These are phyloP conservation scores for Penicillium simplicissimum DNA, from an alignment of 495 filamentous ascomycete genomes.

Conservation along the genomic window DNA sequence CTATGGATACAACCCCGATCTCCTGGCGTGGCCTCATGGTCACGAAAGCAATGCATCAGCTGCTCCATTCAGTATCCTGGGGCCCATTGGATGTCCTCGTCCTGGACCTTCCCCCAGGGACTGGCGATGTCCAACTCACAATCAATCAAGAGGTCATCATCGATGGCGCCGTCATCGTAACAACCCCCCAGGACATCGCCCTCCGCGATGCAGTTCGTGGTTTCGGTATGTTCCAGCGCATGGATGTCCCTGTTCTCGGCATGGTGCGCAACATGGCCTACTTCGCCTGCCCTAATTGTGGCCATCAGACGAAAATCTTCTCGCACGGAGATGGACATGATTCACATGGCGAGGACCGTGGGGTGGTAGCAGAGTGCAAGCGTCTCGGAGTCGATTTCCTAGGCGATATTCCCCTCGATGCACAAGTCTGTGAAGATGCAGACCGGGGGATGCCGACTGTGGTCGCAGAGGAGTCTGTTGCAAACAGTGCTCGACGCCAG, in stretches of 20 bases:
- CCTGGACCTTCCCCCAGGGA: slow-evolving; percentile 90
- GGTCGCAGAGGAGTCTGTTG: slow-evolving; percentile 78
- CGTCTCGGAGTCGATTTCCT: slow-evolving; percentile 72
- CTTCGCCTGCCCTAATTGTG: slow-evolving; percentile 80
- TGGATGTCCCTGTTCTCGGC: slow-evolving; percentile 77
- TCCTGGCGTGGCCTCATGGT: slow-evolving; percentile 98
- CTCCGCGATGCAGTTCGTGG: slow-evolving; percentile 87
- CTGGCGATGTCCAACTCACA: slow-evolving; percentile 90
- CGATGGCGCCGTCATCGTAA: slow-evolving; percentile 86
- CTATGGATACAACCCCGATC: slow-evolving; percentile 72
- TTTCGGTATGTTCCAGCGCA: slow-evolving; percentile 86
- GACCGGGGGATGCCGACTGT: slow-evolving; percentile 90
- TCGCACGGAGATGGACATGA: slow-evolving; percentile 43
- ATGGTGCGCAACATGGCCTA: slow-evolving; percentile 95
- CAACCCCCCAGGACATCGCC: slow-evolving; percentile 89
- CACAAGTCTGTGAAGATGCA: slow-evolving; percentile 83
- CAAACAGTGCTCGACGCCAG: slow-evolving; percentile 64
- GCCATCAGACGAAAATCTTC: slow-evolving; percentile 75
- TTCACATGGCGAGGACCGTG: slow-evolving; percentile 46
- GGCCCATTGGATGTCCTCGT: slow-evolving; percentile 80
- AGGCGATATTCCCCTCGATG: slow-evolving; percentile 88
- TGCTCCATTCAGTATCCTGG: slow-evolving; percentile 94
- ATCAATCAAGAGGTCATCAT: slow-evolving; percentile 89
- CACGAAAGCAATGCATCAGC: slow-evolving; percentile 93
- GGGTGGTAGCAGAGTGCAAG: slow-evolving; percentile 56